phyloP scores from a whole-genome alignment of 345 rosid species.

The Punica granatum region DNA sequence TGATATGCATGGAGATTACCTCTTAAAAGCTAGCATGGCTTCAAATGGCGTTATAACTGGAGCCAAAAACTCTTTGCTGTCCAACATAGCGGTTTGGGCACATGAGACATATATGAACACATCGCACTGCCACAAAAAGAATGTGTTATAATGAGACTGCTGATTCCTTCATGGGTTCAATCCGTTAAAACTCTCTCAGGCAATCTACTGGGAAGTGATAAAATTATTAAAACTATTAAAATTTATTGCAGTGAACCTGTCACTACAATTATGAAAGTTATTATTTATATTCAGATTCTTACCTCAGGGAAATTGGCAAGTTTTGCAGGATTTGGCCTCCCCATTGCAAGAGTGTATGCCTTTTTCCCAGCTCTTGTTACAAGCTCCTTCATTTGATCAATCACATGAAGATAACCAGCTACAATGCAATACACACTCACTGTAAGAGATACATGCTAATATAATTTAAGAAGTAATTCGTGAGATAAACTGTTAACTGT shows the following conservation, averaged over 20 bases:
- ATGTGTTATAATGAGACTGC: constrained; percentile 2
- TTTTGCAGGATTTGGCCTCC: constrained; percentile 89
- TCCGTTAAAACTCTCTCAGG: neutral
- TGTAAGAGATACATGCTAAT: neutral
- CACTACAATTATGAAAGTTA: neutral
- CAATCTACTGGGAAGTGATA: neutral
- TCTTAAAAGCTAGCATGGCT: constrained; percentile 82
- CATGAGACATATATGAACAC: constrained; percentile 80
- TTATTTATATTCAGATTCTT: constrained; percentile 7
- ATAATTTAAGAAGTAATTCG: neutral
- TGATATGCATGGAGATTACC: constrained; percentile 29
- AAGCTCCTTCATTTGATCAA: constrained; percentile 77
- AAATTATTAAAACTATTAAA: too few species aligned
- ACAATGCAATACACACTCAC: constrained; percentile 23
- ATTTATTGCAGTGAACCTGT: too few species aligned
- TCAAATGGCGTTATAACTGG: constrained; percentile 93
- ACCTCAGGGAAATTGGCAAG: constrained; percentile 97
- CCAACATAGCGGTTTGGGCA: constrained; percentile 85
- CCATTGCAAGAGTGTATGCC: constrained; percentile 84
- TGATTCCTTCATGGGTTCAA: neutral
- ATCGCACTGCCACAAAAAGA: constrained; percentile 55
- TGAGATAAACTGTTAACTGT: neutral
- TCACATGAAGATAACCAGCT: constrained; percentile 94
- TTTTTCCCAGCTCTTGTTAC: constrained; percentile 68
- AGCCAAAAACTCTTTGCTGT: constrained; percentile 85